Base-by-base conservation (phyloP, 2,329 filamentous ascomycete species). In the Exophiala sp. region DNA sequence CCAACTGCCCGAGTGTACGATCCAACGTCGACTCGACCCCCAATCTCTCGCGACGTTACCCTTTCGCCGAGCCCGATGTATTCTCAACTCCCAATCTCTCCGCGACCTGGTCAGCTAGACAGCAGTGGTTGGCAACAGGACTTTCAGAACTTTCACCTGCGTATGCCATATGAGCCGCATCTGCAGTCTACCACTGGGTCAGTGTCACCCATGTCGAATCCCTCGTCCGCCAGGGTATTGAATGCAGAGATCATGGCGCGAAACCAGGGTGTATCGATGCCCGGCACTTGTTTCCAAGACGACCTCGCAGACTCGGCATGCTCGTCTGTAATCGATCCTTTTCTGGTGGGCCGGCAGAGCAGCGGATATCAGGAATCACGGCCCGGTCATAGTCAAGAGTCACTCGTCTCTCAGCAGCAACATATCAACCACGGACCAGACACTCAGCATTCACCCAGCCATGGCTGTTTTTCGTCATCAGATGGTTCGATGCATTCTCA, bases 61-160 rank as follows among this genome's bases (percentile, higher is more conserved):
- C 66, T 65, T 50, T 73, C 68, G 19, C 69, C 73, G 37, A 78
- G 73, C 60, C 75, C 80, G 71, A 78, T 78, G 71, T 76, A 71
- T 58, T 71, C 77, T 34, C 70, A 73, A 48, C 52, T 72, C 68
- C 65, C 70, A 65, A 42, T 50, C 24, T 63, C 72, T 52, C 61
- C 59, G 52, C 70, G 62, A 57, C 70, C 68, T 66, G 64, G 64
- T 21, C 52, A 40, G 68, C 68, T 69, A 60, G 69, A 63, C 63
- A 72, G 43, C 60, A 49, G 41, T 44, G 53, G 66, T 40, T 81
- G 79, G 78, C 68, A 71, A 32, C 72, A 76, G 57, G 73, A 76
- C 51, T 68, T 79, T 38, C 72, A 78, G 50, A 73, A 74, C 53
- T 78, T 78, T 60, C 69, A 69, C 53, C 64, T 79, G 37, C 71